Conservation (phyloP, 2,329 filamentous ascomycete species). For the Zasmidium citrigriseum region DNA sequence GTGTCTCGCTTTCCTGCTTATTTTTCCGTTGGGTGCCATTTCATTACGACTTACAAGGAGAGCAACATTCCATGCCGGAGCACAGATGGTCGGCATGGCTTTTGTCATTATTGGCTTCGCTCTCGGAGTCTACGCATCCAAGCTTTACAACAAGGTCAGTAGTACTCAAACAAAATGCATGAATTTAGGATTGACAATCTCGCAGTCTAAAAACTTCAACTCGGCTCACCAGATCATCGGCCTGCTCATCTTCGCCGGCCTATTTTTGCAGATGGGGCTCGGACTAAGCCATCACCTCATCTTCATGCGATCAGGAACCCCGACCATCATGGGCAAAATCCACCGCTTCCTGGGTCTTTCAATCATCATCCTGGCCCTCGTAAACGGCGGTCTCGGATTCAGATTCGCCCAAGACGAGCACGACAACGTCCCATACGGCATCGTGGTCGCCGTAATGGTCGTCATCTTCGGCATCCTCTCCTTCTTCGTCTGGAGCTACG, state of each 20-base stretch:
- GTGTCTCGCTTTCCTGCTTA: conserved; percentile 37
- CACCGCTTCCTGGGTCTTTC: conserved; percentile 61
- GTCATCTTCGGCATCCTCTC: conserved; percentile 19
- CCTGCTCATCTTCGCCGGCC: conserved; percentile 39
- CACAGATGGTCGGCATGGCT: conserved; percentile 40
- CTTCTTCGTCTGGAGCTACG: conserved; percentile 15
- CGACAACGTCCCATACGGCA: conserved; percentile 19
- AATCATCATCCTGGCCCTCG: conserved; percentile 54
- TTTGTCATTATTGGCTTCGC: conserved; percentile 42
- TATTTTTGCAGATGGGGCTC: conserved; percentile 40
- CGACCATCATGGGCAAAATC: conserved; percentile 48
- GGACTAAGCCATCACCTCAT: conserved; percentile 43
- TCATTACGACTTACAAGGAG: conserved; percentile 41
- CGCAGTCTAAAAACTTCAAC: conserved; percentile 44
- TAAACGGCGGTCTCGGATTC: conserved; percentile 63
- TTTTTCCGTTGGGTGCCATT: conserved; percentile 39
- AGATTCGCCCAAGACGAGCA: conserved; percentile 52
- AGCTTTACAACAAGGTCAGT: conserved; percentile 43
- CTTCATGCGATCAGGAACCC: conserved; percentile 35
- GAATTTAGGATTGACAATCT: conserved; percentile 6
- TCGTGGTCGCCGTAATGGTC: conserved; percentile 22
- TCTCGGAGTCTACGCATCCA: conserved; percentile 45
- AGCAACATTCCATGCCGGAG: conserved; percentile 44
- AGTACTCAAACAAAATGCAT: neutral
- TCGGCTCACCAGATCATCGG: conserved; percentile 52